Percentiles rank a stretch among this genome's conserved stretches.
These are phyloP conservation scores for Tricholoma sp. DNA, from an alignment of 768 basidiomycete genomes.

Conservation along the genomic window DNA sequence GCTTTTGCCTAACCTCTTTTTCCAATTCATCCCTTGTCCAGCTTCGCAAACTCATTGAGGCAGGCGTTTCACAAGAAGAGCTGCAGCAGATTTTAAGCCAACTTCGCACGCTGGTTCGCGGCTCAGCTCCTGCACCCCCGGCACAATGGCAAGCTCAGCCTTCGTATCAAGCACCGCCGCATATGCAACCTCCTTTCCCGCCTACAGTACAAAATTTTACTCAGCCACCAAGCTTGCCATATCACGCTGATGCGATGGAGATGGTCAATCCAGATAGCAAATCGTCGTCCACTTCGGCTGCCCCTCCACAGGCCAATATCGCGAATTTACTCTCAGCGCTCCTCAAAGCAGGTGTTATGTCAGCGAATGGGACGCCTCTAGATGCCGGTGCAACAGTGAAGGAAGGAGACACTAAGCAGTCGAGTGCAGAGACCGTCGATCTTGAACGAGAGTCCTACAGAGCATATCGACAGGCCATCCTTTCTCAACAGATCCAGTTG, in stretches of 20 bases:
- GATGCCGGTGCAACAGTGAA: constrained; percentile 41
- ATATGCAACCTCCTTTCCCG: constrained; percentile 14
- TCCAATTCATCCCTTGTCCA: constrained; percentile 20
- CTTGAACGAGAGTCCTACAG: constrained; percentile 43
- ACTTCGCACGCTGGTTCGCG: constrained; percentile 56
- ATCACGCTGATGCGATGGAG: constrained; percentile 7
- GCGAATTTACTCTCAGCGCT: constrained; percentile 60
- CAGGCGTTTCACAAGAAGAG: constrained; percentile 76
- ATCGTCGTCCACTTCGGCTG: constrained; percentile 20
- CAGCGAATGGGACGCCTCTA: constrained; percentile 45
- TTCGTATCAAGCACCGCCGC: constrained; percentile 11
- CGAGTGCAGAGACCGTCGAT: constrained; percentile 26
- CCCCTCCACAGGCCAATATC: constrained; percentile 38
- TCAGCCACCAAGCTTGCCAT: background rate
- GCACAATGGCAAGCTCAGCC: constrained; percentile 18
- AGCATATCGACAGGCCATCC: constrained; percentile 55
- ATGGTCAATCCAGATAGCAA: constrained; percentile 17
- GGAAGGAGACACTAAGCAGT: constrained; percentile 28
- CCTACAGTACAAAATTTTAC: constrained; percentile 11
- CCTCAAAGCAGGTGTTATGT: constrained; percentile 75
- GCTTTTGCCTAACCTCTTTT: background rate
- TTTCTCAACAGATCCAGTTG: constrained; percentile 57
- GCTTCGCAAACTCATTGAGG: constrained; percentile 70
- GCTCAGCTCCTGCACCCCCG: constrained; percentile 25
- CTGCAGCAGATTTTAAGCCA: constrained; percentile 71